A percentile compares a stretch with the other conserved stretches of the same genome.
Evolutionary conservation across 352 stramenopile genomes (phyloP).

Genomic region (Pythium chondricola): DNA sequence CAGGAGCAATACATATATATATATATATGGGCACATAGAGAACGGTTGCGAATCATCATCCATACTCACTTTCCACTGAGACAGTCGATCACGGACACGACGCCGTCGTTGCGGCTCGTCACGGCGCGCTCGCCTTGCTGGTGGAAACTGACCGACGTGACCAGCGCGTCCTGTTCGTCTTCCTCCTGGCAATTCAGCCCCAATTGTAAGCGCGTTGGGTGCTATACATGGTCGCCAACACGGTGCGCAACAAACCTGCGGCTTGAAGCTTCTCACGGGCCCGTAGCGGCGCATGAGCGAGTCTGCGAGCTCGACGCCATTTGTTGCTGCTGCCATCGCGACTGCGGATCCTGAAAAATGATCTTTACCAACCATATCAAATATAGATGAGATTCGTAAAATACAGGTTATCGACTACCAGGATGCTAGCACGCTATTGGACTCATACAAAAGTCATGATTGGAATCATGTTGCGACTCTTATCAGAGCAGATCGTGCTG

Average conservation of each 20-base stretch:
- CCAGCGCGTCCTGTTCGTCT: slow-evolving; percentile 47
- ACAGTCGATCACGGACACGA: slow-evolving; percentile 79
- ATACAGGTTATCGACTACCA: too few species aligned
- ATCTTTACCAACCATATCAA: slow-evolving; percentile 3
- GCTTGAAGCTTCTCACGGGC: slow-evolving; percentile 54
- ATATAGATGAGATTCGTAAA: too few species aligned
- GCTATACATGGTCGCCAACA: too few species aligned
- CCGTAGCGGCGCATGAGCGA: slow-evolving; percentile 58
- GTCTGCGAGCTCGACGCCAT: slow-evolving; percentile 45
- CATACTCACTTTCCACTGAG: slow-evolving; percentile 65
- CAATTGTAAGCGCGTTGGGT: too few species aligned
- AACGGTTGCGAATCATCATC: background rate
- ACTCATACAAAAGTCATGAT: slow-evolving; percentile 10
- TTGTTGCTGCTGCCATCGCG: background rate
- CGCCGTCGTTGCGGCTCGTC: slow-evolving; percentile 67
- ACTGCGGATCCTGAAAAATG: slow-evolving; percentile 2
- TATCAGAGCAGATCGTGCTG: slow-evolving; percentile 12
- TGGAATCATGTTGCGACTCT: background rate
- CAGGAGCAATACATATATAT: too few species aligned
- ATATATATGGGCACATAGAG: background rate
- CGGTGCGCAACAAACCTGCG: too few species aligned
- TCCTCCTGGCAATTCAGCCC: slow-evolving; percentile 34
- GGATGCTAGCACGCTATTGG: slow-evolving; percentile 5
- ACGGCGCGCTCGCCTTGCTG: slow-evolving; percentile 73
- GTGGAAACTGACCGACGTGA: slow-evolving; percentile 74